Conservation (phyloP, 2,329 filamentous ascomycete species). For the Colletotrichum sansevieriae region DNA sequence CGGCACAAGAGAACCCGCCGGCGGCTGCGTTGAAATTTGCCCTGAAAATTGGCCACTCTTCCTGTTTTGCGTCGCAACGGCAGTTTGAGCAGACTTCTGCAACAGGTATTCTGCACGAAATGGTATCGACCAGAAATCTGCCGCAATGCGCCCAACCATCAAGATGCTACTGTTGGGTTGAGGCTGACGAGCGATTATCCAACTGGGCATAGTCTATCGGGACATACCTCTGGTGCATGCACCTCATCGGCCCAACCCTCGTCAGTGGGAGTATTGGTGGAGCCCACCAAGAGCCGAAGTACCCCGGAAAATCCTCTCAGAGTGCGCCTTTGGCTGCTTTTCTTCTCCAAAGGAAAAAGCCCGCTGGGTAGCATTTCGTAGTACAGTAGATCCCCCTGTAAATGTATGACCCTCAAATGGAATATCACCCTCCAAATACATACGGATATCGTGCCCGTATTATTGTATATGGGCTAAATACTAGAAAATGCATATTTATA, state of each 20-base stretch:
- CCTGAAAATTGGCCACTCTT: not conserved
- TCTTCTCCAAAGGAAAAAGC: too few species aligned
- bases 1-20: constrained; percentile 7
- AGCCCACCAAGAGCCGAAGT: constrained; percentile 27
- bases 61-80: not conserved
- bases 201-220: constrained; percentile 35
- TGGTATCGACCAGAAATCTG: too few species aligned
- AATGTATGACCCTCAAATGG: too few species aligned
- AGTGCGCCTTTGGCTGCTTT: not conserved
- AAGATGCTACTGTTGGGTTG: constrained; percentile 20
- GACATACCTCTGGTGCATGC: constrained; percentile 32
- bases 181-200: constrained; percentile 22
- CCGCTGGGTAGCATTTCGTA: not conserved
- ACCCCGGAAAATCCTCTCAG: constrained; percentile 36
- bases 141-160: not conserved
- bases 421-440: too few species aligned
- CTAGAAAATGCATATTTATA: too few species aligned
- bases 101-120: too few species aligned
- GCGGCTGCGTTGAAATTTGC: constrained; percentile 1
- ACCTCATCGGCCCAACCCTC: constrained; percentile 22
- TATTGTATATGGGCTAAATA: too few species aligned
- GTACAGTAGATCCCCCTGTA: too few species aligned
- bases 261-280: constrained; percentile 11
- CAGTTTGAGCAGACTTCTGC: not conserved
- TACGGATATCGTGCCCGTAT: too few species aligned